phyloP scores from a whole-genome alignment of 768 basidiomycete species.

The Tricholoma saponaceum region DNA sequence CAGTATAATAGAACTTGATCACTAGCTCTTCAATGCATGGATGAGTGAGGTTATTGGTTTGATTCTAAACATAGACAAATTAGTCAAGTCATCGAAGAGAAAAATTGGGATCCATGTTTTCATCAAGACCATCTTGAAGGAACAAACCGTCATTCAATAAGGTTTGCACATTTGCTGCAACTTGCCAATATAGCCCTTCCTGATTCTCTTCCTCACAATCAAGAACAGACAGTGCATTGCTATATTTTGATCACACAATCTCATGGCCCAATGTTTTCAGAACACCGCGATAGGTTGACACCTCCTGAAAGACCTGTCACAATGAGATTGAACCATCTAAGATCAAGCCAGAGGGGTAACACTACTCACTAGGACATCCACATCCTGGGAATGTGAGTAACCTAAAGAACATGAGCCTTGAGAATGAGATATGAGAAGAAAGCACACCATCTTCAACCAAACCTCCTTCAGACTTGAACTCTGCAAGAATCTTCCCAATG shows the following conservation, averaged over 20 bases:
- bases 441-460: too few species aligned
- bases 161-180: background rate
- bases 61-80: background rate
- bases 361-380: background rate
- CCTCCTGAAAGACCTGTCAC: constrained; percentile 2
- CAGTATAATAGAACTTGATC: constrained; percentile 7
- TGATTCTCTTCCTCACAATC: background rate
- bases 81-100: background rate
- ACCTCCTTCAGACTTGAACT: background rate
- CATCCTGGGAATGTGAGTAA: background rate
- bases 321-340: background rate
- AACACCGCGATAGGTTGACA: background rate
- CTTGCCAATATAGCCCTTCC: background rate
- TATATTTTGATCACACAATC: background rate
- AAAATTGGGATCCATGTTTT: background rate
- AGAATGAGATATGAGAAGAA: background rate
- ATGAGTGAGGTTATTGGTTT: constrained; percentile 5
- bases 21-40: constrained; percentile 6
- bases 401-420: background rate
- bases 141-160: background rate
- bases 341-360: background rate
- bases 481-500: background rate
- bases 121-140: background rate
- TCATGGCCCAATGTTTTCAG: constrained; percentile 3
- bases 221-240: background rate